These are phyloP conservation scores for Trichoderma atrobrunneum DNA, from an alignment of 2,329 filamentous ascomycete species.

Conservation along the genomic window DNA sequence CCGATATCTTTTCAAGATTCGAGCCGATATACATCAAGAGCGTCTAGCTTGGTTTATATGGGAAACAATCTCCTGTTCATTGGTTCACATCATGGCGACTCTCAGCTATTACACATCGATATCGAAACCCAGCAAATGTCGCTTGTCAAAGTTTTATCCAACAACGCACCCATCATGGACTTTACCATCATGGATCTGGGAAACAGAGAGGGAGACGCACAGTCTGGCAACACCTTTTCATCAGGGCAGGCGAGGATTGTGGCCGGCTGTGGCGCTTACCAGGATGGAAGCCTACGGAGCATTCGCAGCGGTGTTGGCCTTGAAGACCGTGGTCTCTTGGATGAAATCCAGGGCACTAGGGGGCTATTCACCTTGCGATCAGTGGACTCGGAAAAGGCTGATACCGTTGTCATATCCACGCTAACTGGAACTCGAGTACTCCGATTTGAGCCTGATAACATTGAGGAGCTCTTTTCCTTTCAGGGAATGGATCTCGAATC, in stretches of 20 bases:
- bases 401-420: constrained; percentile 78
- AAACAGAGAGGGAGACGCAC: constrained; percentile 72
- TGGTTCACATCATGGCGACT: constrained; percentile 90
- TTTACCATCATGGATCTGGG: constrained; percentile 97
- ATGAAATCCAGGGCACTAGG: constrained; percentile 71
- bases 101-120: constrained; percentile 69
- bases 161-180: constrained; percentile 88
- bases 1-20: constrained; percentile 32
- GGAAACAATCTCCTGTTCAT: constrained; percentile 73
- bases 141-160: constrained; percentile 66
- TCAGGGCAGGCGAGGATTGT: constrained; percentile 93
- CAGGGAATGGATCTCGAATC: constrained; percentile 66
- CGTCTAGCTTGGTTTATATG: constrained; percentile 76
- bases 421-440: constrained; percentile 83
- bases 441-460: constrained; percentile 66
- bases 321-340: constrained; percentile 79
- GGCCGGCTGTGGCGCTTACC: constrained; percentile 85
- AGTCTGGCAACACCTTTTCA: constrained; percentile 81
- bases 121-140: constrained; percentile 47
- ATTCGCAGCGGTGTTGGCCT: constrained; percentile 92
- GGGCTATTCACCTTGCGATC: constrained; percentile 68
- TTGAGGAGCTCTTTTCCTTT: constrained; percentile 82
- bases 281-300: constrained; percentile 83
- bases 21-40: constrained; percentile 60
- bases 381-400: constrained; percentile 43